Evolutionary conservation across 2,329 filamentous ascomycete species (phyloP).

Genomic region (Sordariomycetes sp.): DNA sequence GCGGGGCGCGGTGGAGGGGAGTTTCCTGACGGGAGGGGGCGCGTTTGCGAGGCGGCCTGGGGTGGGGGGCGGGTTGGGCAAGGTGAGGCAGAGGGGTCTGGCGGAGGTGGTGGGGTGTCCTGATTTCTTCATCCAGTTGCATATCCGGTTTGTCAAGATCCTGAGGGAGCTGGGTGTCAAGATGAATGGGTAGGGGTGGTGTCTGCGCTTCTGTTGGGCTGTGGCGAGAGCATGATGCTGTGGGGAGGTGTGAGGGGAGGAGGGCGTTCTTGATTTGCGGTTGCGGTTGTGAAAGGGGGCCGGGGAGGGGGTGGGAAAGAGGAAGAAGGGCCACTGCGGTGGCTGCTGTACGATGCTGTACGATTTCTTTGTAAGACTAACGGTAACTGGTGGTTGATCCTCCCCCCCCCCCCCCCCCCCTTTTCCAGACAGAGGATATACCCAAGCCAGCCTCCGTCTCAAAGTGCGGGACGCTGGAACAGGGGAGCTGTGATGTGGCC

Average conservation of each 20-base stretch:
- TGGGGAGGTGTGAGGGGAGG: background rate
- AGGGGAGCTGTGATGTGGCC: constrained; percentile 1
- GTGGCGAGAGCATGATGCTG: no score
- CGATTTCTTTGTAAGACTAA: no score
- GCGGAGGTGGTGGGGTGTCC: constrained; percentile 53
- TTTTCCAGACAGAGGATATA: background rate
- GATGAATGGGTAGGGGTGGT: constrained; percentile 26
- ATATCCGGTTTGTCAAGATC: constrained; percentile 49
- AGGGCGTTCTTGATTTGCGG: no score
- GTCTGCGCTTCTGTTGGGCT: background rate
- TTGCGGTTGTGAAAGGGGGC: no score
- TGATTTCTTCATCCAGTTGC: constrained; percentile 56
- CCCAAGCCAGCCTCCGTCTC: background rate
- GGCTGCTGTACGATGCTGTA: no score
- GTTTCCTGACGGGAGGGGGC: constrained; percentile 20
- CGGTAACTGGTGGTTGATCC: no score
- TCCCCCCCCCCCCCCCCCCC: no score
- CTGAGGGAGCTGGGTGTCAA: constrained; percentile 45
- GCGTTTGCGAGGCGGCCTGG: constrained; percentile 26
- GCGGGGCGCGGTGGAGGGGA: constrained; percentile 7
- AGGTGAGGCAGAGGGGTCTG: constrained; percentile 44
- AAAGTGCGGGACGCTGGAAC: background rate
- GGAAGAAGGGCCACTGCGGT: no score
- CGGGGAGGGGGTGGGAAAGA: no score
- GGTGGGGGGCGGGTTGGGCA: constrained; percentile 38